A percentile compares a stretch with the other conserved stretches of the same genome.
phyloP scores from a whole-genome alignment of 345 rosid genomes.

The Cardamine occulta region DNA sequence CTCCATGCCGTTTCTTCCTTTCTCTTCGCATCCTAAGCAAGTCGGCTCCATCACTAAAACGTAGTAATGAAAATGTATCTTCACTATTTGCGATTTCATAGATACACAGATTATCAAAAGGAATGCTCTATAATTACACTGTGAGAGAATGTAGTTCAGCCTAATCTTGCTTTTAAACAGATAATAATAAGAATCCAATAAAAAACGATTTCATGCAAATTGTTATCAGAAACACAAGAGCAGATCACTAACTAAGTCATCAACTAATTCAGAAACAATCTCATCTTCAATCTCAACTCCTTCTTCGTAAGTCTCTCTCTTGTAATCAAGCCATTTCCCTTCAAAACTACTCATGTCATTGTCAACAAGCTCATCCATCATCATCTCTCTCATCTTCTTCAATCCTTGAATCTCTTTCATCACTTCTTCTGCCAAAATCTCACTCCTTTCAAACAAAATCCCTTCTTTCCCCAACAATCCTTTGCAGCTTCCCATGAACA shows the following conservation, averaged over 20 bases:
- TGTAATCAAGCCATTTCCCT: conserved; percentile 82
- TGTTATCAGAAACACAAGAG: conserved; percentile 17
- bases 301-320: conserved; percentile 62
- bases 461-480: conserved; percentile 50
- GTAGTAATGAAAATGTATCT: not conserved
- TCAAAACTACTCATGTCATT: conserved; percentile 65
- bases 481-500: conserved; percentile 46
- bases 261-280: conserved; percentile 64
- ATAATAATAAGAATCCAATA: not conserved
- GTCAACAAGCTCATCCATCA: conserved; percentile 83
- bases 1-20: not conserved
- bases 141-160: not conserved
- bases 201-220: not conserved
- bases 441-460: conserved; percentile 43
- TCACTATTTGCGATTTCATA: not conserved
- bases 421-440: conserved; percentile 61
- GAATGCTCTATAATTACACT: conserved; percentile 20
- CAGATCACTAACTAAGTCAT: conserved; percentile 72
- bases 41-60: not conserved
- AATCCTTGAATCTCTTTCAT: conserved; percentile 51
- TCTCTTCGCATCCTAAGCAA: not conserved
- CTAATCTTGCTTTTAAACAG: conserved; percentile 1
- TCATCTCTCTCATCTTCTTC: conserved; percentile 61
- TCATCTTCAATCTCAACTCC: conserved; percentile 63
- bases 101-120: not conserved